Percentiles rank a stretch among this genome's conserved stretches.
These are phyloP conservation scores for Suhomyces wounanorum DNA, from an alignment of 1,139 yeast species.

Conservation along the genomic window DNA sequence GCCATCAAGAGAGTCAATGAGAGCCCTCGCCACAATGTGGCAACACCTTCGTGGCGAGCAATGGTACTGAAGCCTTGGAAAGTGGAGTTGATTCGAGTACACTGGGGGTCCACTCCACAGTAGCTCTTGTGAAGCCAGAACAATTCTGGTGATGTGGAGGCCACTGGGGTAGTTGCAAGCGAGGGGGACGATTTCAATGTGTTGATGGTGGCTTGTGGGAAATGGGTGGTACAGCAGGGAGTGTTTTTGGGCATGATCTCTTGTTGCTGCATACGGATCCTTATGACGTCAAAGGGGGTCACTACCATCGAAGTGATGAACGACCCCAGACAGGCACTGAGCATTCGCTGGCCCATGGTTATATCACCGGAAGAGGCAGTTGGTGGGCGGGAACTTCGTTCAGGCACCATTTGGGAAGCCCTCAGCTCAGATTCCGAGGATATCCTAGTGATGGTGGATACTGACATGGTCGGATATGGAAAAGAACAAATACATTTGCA, in stretches of 20 bases:
- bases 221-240: slow-evolving; percentile 32
- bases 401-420: not conserved
- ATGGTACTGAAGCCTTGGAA: slow-evolving; percentile 73
- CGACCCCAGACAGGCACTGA: slow-evolving; percentile 91
- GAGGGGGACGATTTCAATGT: slow-evolving; percentile 1
- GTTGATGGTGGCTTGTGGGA: slow-evolving; percentile 5
- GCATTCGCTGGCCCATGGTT: slow-evolving; percentile 66
- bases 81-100: slow-evolving; percentile 54
- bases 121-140: slow-evolving; percentile 47
- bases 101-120: slow-evolving; percentile 36
- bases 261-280: slow-evolving; percentile 90
- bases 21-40: slow-evolving; percentile 88
- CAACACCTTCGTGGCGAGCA: slow-evolving; percentile 67
- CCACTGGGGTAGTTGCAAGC: slow-evolving; percentile 6
- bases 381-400: not conserved
- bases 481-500: not conserved
- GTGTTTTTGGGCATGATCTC: slow-evolving; percentile 51
- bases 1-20: slow-evolving; percentile 85
- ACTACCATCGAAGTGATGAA: slow-evolving; percentile 81
- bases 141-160: slow-evolving; percentile 24
- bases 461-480: slow-evolving; percentile 2
- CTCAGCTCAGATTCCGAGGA: not conserved
- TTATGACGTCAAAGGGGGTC: slow-evolving; percentile 92
- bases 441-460: slow-evolving; percentile 4
- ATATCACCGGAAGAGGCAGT: slow-evolving; percentile 26